phyloP scores from a whole-genome alignment of 2,329 filamentous ascomycete species.

The Cytospora chrysosperma region DNA sequence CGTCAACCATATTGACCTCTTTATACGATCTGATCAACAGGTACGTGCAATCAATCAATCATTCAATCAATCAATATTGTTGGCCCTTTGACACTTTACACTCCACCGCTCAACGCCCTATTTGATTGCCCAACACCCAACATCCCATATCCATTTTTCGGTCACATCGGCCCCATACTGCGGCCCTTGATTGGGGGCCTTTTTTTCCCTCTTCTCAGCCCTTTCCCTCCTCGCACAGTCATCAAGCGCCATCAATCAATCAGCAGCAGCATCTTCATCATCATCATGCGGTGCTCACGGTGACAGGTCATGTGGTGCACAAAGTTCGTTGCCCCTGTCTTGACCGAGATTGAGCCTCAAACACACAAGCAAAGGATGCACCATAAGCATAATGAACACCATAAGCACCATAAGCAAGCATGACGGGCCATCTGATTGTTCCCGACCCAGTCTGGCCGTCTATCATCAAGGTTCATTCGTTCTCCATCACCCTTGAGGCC shows the following conservation, averaged over 20 bases:
- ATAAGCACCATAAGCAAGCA: too few species aligned
- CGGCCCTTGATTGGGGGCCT: not conserved
- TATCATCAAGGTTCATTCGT: not conserved
- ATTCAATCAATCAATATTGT: too few species aligned
- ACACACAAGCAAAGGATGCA: not conserved
- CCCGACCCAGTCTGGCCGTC: not conserved
- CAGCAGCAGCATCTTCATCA: not conserved
- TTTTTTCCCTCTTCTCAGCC: not conserved
- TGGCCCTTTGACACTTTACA: too few species aligned
- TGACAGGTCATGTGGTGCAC: constrained; percentile 3
- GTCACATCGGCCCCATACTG: not conserved
- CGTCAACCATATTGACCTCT: not conserved
- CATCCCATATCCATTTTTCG: not conserved
- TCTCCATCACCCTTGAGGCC: not conserved
- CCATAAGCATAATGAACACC: not conserved
- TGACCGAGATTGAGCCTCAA: not conserved
- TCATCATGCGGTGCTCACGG: constrained; percentile 4
- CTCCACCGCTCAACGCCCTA: not conserved
- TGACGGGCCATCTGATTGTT: not conserved
- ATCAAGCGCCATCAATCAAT: constrained; percentile 3
- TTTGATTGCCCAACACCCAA: not conserved
- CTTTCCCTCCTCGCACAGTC: not conserved
- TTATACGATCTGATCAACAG: not conserved
- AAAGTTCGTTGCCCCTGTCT: constrained; percentile 3
- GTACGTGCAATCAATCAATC: not conserved